Conservation (phyloP, 192 early-diverging fungal species). For the Podila minutissima region DNA sequence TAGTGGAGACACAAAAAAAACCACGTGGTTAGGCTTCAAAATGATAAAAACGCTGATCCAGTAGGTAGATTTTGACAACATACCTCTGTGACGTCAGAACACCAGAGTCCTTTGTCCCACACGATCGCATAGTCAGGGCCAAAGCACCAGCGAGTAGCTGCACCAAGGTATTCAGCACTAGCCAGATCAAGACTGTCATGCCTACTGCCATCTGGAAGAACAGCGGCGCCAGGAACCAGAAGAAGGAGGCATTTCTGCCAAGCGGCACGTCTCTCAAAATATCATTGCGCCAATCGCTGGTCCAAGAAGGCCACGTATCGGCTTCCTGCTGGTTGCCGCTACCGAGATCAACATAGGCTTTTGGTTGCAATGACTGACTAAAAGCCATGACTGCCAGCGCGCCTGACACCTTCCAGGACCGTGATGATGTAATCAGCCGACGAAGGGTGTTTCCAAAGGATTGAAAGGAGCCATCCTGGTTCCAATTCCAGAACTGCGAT, state of each 20-base stretch:
- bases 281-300: constrained; percentile 9
- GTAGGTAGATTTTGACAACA: background rate
- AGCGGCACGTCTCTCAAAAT: constrained; percentile 50
- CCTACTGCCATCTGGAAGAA: constrained; percentile 60
- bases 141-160: constrained; percentile 6
- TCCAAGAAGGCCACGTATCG: constrained; percentile 9
- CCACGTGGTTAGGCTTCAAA: background rate
- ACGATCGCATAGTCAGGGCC: background rate
- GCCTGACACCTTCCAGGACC: constrained; percentile 44
- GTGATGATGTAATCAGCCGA: constrained; percentile 17
- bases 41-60: too few relatives aligned
- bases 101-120: background rate
- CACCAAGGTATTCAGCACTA: constrained; percentile 38
- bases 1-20: background rate
- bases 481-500: constrained; percentile 56
- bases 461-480: constrained; percentile 10
- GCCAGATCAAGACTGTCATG: constrained; percentile 50
- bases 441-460: constrained; percentile 22
- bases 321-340: constrained; percentile 13
- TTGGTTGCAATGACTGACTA: constrained; percentile 42
- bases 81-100: background rate
- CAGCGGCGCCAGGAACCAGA: constrained; percentile 61
- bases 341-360: constrained; percentile 25
- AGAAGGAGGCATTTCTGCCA: constrained; percentile 61
- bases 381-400: constrained; percentile 41